These are phyloP conservation scores for Solanum bulbocastanum DNA, from an alignment of 257 asterid species.

Conservation along the genomic window DNA sequence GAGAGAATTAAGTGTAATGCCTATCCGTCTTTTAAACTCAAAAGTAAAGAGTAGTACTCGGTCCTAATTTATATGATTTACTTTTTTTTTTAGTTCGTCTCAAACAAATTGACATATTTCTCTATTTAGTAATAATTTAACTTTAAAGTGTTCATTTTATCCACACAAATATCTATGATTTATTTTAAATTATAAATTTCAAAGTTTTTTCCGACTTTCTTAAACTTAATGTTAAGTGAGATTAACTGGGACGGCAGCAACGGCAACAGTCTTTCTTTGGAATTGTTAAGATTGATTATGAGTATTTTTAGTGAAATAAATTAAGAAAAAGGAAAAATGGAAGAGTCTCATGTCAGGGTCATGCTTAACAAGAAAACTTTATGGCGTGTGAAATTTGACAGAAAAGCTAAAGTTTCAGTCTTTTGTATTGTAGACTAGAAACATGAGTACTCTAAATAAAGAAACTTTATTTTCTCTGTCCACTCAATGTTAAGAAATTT, in stretches of 20 bases:
- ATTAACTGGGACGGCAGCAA: not conserved
- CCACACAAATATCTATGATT: no score
- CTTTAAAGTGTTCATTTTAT: no score
- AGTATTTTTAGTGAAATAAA: no score
- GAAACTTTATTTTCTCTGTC: not conserved
- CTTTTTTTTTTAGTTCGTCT: no score
- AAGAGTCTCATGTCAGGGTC: not conserved
- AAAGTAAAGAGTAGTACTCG: not conserved
- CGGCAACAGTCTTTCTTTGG: not conserved
- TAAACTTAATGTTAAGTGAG: no score
- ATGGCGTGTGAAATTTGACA: not conserved
- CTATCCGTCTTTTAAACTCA: not conserved
- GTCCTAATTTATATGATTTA: no score
- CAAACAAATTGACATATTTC: no score
- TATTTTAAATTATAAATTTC: no score
- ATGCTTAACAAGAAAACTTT: not conserved
- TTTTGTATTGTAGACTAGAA: not conserved
- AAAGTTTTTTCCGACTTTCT: no score
- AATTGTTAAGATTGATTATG: no score
- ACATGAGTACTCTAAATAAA: not conserved
- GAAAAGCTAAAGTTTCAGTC: not conserved
- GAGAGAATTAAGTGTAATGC: not conserved
- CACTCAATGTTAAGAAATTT: not conserved
- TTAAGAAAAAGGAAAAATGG: no score
- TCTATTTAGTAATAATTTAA: no score